Conservation (phyloP, 306 rosid species). For the Cyclanthera cordifolia region DNA sequence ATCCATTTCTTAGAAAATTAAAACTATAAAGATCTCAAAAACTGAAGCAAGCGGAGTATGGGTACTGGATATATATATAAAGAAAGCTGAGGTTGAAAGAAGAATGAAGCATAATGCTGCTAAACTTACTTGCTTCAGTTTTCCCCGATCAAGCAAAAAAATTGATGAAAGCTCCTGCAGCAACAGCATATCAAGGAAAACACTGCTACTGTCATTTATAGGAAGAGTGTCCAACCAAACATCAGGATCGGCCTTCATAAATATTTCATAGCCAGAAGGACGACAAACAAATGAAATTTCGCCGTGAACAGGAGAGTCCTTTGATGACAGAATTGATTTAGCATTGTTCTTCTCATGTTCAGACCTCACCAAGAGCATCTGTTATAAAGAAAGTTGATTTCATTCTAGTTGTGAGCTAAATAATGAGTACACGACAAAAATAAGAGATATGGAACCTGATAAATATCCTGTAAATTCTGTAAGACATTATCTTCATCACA, state of each 20-base stretch:
- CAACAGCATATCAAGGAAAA: constrained; percentile 56
- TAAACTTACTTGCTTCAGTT: constrained; percentile 34
- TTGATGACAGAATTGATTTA: constrained; percentile 22
- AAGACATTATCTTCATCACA: constrained; percentile 29
- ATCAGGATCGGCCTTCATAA: constrained; percentile 33
- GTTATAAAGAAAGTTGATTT: constrained; percentile 16
- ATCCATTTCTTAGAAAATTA: no score
- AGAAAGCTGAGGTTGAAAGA: neutral
- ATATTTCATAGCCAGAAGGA: constrained; percentile 30
- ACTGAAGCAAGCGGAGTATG: neutral
- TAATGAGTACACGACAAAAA: neutral
- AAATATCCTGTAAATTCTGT: constrained; percentile 36
- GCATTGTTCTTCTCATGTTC: constrained; percentile 33
- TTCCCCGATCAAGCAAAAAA: constrained; percentile 34
- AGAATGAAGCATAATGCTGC: neutral
- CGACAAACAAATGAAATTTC: constrained; percentile 40
- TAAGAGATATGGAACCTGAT: constrained; percentile 38
- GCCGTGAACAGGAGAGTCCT: constrained; percentile 17
- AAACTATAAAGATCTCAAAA: no score
- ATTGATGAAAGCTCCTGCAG: constrained; percentile 46
- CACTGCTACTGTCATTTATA: constrained; percentile 45
- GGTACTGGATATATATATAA: neutral
- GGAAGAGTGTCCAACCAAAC: constrained; percentile 51
- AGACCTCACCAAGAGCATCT: constrained; percentile 41
- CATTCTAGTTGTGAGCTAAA: neutral